Conservation (phyloP, 2,329 filamentous ascomycete genomes). For the Scolecobasidium constrictum region DNA sequence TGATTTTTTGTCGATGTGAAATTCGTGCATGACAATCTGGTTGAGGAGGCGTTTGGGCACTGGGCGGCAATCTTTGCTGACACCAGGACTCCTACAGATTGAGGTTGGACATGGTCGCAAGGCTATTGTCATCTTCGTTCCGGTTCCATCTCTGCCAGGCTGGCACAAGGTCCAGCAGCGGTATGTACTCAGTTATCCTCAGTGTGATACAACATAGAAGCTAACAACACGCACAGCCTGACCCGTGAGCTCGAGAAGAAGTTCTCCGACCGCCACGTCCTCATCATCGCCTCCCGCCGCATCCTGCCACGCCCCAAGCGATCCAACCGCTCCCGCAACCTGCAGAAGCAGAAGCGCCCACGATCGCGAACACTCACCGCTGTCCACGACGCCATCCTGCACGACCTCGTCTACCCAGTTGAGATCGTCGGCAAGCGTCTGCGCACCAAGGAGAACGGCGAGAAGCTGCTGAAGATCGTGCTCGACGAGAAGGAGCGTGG, state of each 20-base stretch:
- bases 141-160: constrained; percentile 92
- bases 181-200: constrained; percentile 46
- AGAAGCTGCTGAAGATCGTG: constrained; percentile 97
- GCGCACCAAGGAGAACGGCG: constrained; percentile 97
- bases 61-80: constrained; percentile 43
- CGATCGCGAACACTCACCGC: constrained; percentile 95
- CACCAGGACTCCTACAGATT: constrained; percentile 63
- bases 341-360: constrained; percentile 96
- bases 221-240: constrained; percentile 47
- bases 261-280: constrained; percentile 99
- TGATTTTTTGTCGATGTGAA: constrained; percentile 1
- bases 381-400: constrained; percentile 96
- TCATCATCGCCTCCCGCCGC: constrained; percentile 97
- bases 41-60: constrained; percentile 45
- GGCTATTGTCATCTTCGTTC: constrained; percentile 99
- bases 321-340: constrained; percentile 91
- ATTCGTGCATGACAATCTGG: constrained; percentile 7
- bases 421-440: constrained; percentile 99
- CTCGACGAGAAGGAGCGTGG: constrained; percentile 99
- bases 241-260: constrained; percentile 99
- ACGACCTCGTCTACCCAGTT: constrained; percentile 97
- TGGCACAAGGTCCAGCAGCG: constrained; percentile 99
- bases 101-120: constrained; percentile 99
- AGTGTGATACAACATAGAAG: background rate
- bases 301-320: constrained; percentile 98